Percentiles rank a stretch among this genome's conserved stretches.
Evolutionary conservation across 1,284 basidiomycete genomes (phyloP).

Genomic region (Sphagnurus paluster): DNA sequence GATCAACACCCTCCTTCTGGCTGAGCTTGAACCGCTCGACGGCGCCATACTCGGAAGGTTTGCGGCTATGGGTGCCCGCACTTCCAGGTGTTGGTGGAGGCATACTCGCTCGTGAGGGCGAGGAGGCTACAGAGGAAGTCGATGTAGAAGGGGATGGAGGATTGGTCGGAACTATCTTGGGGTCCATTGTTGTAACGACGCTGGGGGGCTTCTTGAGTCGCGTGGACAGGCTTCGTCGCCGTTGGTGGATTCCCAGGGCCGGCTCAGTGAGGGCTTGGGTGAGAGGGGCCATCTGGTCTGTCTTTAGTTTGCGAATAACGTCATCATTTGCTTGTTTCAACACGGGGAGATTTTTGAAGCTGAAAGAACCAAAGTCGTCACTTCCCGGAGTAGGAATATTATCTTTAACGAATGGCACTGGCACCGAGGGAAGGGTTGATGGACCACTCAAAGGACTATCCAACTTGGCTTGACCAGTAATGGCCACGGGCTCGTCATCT

Average conservation of each 20-base stretch:
- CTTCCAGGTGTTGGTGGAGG: slow-evolving; percentile 73
- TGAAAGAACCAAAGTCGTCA: slow-evolving; percentile 97
- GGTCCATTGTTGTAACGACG: slow-evolving; percentile 69
- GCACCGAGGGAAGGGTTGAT: slow-evolving; percentile 44
- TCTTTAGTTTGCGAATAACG: slow-evolving; percentile 92
- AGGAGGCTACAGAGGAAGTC: slow-evolving; percentile 90
- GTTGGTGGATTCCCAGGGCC: slow-evolving; percentile 44
- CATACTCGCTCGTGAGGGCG: slow-evolving; percentile 76
- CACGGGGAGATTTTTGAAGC: slow-evolving; percentile 96
- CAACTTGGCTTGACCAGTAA: slow-evolving; percentile 45
- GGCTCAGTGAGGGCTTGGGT: slow-evolving; percentile 73
- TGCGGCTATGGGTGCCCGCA: slow-evolving; percentile 64
- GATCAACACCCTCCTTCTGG: slow-evolving; percentile 69
- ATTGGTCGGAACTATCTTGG: slow-evolving; percentile 58
- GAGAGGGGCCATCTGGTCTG: slow-evolving; percentile 75
- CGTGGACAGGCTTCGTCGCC: slow-evolving; percentile 73
- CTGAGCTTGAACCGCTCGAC: slow-evolving; percentile 85
- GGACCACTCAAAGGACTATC: slow-evolving; percentile 47
- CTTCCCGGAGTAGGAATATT: slow-evolving; percentile 51
- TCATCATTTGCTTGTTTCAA: slow-evolving; percentile 99
- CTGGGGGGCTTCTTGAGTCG: slow-evolving; percentile 77
- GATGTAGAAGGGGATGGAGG: slow-evolving; percentile 91
- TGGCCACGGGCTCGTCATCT: slow-evolving; percentile 69
- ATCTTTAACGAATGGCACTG: slow-evolving; percentile 52
- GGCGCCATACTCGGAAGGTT: slow-evolving; percentile 83